Evolutionary conservation across 495 filamentous ascomycete species (phyloP).

Genomic region (Neurospora africana): DNA sequence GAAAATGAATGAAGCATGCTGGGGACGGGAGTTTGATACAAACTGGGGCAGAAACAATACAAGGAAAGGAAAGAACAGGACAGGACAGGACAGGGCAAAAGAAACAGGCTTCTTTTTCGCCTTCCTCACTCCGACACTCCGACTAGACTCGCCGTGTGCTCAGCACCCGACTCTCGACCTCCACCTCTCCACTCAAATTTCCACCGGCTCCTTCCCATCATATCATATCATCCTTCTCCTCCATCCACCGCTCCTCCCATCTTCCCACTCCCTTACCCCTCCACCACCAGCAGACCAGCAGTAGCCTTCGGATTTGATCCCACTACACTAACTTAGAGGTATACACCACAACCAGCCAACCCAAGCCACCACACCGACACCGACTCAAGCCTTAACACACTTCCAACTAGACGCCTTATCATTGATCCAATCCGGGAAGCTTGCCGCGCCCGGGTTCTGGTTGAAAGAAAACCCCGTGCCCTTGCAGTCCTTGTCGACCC

Average conservation of each 20-base stretch:
- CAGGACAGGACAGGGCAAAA: neutral
- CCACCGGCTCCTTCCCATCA: no score
- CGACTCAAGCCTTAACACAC: neutral
- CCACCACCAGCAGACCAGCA: no score
- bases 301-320: no score
- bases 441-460: neutral
- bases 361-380: no score
- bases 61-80: neutral
- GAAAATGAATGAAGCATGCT: neutral
- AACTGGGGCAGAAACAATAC: neutral
- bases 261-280: no score
- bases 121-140: neutral
- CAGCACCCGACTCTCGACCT: neutral
- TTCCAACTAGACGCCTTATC: slow-evolving; percentile 10
- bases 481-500: slow-evolving; percentile 11
- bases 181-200: no score
- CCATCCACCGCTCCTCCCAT: no score
- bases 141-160: neutral
- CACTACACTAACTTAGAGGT: no score
- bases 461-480: slow-evolving; percentile 7
- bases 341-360: no score
- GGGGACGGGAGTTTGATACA: neutral
- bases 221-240: no score
- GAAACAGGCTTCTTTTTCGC: neutral
- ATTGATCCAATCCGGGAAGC: slow-evolving; percentile 8